These are phyloP conservation scores for Erythrophleum ivorense DNA, from an alignment of 331 rosid species.

Conservation along the genomic window DNA sequence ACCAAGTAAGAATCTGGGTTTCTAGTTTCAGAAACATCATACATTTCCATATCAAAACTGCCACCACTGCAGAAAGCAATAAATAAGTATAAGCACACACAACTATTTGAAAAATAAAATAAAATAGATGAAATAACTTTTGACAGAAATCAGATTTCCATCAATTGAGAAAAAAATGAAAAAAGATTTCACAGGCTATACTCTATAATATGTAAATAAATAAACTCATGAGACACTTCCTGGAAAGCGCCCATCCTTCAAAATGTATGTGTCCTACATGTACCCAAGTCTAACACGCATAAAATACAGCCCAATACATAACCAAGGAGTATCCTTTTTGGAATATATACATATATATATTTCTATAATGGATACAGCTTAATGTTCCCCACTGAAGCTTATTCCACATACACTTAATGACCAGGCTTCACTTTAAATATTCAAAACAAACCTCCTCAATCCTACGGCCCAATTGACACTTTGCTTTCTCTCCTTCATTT, in stretches of 20 bases:
- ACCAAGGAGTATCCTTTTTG: neutral
- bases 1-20: constrained; percentile 65
- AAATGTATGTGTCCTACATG: neutral
- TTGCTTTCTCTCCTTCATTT: neutral
- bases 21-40: constrained; percentile 57
- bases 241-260: neutral
- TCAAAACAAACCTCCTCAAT: neutral
- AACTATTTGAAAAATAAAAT: neutral
- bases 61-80: constrained; percentile 65
- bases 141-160: neutral
- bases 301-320: neutral
- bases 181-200: neutral
- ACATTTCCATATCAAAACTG: constrained; percentile 69
- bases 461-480: neutral
- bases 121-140: neutral
- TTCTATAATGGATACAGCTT: neutral
- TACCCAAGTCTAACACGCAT: neutral
- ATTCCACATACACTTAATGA: neutral
- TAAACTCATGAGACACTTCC: neutral
- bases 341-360: neutral
- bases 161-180: neutral
- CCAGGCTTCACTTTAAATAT: neutral
- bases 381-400: neutral
- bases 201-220: neutral
- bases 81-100: constrained; percentile 37